Evolutionary conservation across 192 early-diverging fungal genomes (phyloP).

Genomic region (Entomortierella beljakovae): DNA sequence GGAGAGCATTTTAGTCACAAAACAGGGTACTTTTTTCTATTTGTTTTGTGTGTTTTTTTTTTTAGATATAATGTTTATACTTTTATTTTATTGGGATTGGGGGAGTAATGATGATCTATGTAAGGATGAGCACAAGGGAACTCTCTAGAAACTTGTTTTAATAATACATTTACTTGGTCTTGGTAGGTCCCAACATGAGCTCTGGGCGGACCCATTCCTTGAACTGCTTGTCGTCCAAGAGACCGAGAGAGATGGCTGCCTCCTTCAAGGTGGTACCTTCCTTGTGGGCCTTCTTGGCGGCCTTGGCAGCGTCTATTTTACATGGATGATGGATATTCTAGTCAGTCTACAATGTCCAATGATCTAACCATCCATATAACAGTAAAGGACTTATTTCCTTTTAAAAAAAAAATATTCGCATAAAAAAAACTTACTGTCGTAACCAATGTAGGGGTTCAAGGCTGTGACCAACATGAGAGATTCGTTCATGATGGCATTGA

Average conservation of each 20-base stretch:
- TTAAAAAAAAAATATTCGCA: not conserved
- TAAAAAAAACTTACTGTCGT: slow-evolving; percentile 23
- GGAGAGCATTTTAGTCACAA: not conserved
- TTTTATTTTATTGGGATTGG: not conserved
- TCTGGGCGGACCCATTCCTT: slow-evolving; percentile 96
- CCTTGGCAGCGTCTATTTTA: slow-evolving; percentile 80
- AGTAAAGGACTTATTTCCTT: too few species aligned
- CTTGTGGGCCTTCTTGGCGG: slow-evolving; percentile 98
- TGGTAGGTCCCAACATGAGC: slow-evolving; percentile 79
- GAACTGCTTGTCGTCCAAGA: slow-evolving; percentile 93
- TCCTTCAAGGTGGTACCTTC: slow-evolving; percentile 87
- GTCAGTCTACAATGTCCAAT: too few species aligned
- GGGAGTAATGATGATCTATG: slow-evolving; percentile 11
- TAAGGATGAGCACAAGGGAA: slow-evolving; percentile 1
- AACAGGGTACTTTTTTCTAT: not conserved
- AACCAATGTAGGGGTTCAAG: slow-evolving; percentile 96
- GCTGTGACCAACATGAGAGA: slow-evolving; percentile 99
- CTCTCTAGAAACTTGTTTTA: too few species aligned
- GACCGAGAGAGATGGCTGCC: slow-evolving; percentile 88
- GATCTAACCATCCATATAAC: too few species aligned
- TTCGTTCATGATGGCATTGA: slow-evolving; percentile 89
- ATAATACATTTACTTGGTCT: slow-evolving; percentile 51
- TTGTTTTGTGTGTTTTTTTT: not conserved
- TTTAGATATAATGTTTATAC: too few species aligned
- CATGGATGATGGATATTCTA: not conserved